A percentile compares a stretch with the other conserved stretches of the same genome.
Conservation (phyloP, 768 basidiomycete genomes). For the Agrocybe praecox region DNA sequence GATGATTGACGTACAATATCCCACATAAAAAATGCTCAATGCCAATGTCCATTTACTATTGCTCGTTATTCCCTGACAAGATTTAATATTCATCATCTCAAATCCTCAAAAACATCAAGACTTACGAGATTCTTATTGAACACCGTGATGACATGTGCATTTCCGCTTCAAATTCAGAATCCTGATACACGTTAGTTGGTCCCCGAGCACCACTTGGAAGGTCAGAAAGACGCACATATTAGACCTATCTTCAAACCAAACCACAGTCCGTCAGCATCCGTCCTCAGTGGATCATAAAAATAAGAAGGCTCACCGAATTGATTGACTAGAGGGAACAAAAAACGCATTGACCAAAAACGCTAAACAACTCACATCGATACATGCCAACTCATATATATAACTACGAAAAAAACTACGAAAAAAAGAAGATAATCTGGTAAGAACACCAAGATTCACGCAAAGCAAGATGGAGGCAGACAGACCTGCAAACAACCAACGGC, state of each 20-base stretch:
- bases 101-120: neutral
- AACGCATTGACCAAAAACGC: neutral
- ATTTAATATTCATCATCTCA: neutral
- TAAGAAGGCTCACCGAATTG: conserved; percentile 41
- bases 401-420: conserved; percentile 27
- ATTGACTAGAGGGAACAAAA: conserved; percentile 30
- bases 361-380: neutral
- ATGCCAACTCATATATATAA: conserved; percentile 45
- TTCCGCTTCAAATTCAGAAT: conserved; percentile 54
- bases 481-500: conserved; percentile 55
- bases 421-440: neutral
- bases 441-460: neutral
- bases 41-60: conserved; percentile 61
- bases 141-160: conserved; percentile 51
- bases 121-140: conserved; percentile 58
- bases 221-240: conserved; percentile 51
- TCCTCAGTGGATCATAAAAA: neutral
- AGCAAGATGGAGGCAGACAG: conserved; percentile 7
- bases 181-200: neutral
- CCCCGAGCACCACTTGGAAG: no score
- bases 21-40: conserved; percentile 61
- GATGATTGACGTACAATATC: conserved; percentile 45
- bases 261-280: neutral
- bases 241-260: conserved; percentile 63
- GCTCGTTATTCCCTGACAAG: conserved; percentile 44